Conservation (phyloP, 306 rosid species). For the Heteromeles arbutifolia region DNA sequence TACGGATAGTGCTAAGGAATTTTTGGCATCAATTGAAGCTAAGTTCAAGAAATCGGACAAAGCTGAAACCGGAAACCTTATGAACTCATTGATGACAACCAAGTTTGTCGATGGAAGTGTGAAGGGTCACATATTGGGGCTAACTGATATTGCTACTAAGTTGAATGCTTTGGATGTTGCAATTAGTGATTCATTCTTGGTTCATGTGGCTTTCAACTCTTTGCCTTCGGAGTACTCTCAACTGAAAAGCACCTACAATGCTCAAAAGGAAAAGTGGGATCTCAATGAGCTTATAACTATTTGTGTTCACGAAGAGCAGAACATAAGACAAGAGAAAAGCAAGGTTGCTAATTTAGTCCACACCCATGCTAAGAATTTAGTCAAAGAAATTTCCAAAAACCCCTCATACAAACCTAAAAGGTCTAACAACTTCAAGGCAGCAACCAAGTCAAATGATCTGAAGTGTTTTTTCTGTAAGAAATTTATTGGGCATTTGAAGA, state of each 20-base stretch:
- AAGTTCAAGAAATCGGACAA: not conserved
- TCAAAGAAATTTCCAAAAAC: not conserved
- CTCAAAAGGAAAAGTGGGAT: too few species aligned
- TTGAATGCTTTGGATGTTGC: not conserved
- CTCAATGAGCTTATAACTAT: not conserved
- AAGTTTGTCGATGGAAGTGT: not conserved
- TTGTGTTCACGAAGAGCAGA: not conserved
- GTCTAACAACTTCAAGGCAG: not conserved
- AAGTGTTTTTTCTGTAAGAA: not conserved
- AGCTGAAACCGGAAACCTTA: not conserved
- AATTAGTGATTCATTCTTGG: not conserved
- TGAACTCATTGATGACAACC: not conserved
- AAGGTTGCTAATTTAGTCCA: not conserved
- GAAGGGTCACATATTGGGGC: not conserved
- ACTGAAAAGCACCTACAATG: not conserved
- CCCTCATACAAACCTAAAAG: not conserved
- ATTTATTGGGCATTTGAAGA: not conserved
- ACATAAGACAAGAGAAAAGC: not conserved
- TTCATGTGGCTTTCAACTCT: not conserved
- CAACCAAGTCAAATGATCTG: not conserved
- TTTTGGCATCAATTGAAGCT: not conserved
- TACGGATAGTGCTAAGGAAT: not conserved
- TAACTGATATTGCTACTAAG: not conserved
- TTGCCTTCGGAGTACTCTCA: too few species aligned
- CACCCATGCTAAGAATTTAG: not conserved